Percentiles rank a stretch among this genome's conserved stretches.
Conservation (phyloP, 2,329 filamentous ascomycete genomes). For the Didymosphaeria variabile region DNA sequence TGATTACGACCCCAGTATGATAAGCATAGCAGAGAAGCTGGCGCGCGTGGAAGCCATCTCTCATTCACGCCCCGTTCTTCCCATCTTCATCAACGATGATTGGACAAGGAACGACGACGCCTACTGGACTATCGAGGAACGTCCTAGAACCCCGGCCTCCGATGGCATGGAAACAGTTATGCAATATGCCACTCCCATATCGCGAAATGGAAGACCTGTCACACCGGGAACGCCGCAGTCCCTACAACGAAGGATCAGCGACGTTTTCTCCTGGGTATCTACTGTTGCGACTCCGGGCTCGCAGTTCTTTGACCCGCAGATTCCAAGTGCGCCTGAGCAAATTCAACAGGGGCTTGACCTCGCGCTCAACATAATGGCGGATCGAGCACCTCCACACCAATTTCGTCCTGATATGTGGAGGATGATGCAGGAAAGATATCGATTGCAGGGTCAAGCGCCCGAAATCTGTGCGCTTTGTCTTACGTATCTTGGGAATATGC, state of each 20-base stretch:
- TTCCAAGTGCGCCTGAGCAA: background rate
- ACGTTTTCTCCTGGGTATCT: constrained; percentile 20
- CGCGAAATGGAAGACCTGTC: background rate
- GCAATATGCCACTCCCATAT: constrained; percentile 6
- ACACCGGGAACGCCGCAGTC: constrained; percentile 8
- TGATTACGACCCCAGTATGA: background rate
- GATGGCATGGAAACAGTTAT: background rate
- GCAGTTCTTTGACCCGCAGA: background rate
- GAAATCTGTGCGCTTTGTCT: constrained; percentile 2
- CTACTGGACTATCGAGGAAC: constrained; percentile 32
- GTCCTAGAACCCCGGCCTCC: background rate
- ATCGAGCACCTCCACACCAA: background rate
- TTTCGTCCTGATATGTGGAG: background rate
- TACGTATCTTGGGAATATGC: background rate
- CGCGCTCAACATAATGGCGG: background rate
- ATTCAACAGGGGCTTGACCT: background rate
- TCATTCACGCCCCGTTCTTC: background rate
- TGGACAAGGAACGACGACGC: constrained; percentile 39
- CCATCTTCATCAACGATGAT: constrained; percentile 31
- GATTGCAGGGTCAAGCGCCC: background rate
- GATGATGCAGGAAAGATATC: constrained; percentile 8
- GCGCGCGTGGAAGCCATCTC: constrained; percentile 24
- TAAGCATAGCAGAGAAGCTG: constrained; percentile 36
- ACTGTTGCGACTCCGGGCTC: background rate
- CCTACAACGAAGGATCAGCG: constrained; percentile 19